Base-by-base conservation (phyloP, 495 filamentous ascomycete species). In the Melanomma pulvis-pyrius region DNA sequence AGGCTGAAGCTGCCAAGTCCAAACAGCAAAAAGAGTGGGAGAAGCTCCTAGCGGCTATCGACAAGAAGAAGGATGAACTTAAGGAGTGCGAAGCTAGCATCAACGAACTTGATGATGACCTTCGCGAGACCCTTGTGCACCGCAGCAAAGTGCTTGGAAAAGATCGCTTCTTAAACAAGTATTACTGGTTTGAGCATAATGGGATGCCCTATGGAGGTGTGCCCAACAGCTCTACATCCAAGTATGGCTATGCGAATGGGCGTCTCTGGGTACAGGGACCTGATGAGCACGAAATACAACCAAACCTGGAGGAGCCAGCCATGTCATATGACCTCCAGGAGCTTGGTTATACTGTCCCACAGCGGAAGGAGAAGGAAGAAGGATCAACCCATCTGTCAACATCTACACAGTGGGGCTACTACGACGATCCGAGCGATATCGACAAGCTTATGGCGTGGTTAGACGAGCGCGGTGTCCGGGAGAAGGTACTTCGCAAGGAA, bases 131-230 rank as follows among this genome's bases (percentile, higher is more conserved):
- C 46, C 92, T 97, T 74, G 96, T 93, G 72, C 90, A 92, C 41
- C 89, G 94, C 54, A 97, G 92, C 15, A 87, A 89, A 60, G 86
- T 92, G 56, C 82, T 98, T 12, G 94, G 94, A 48, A 91, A 92
- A 67, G 94, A 98, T 74, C 86, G 94, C 25, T 98, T 96, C 80
- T 96, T 91, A 86, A 98, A 98, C 73, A 90, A 92, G 22, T 98
- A 98, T 74, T 97, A 92, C 82, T 98, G 93, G 93, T 96, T 97
- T 74, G 94, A 98, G 77, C 89, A 93, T 39, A 98, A 98, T 73
- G 94, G 92, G 28, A 97, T 98, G 94, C 96, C 94, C 1, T 97
- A 91, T 74, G 92, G 81, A 50, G 96, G 96, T 1, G 80, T 97
- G 62, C 93, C 92, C 0, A 82, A 84, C 65, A 94, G 91, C 77